These are phyloP conservation scores for Penicillium maclennaniae DNA, from an alignment of 495 filamentous ascomycete genomes.

Conservation along the genomic window DNA sequence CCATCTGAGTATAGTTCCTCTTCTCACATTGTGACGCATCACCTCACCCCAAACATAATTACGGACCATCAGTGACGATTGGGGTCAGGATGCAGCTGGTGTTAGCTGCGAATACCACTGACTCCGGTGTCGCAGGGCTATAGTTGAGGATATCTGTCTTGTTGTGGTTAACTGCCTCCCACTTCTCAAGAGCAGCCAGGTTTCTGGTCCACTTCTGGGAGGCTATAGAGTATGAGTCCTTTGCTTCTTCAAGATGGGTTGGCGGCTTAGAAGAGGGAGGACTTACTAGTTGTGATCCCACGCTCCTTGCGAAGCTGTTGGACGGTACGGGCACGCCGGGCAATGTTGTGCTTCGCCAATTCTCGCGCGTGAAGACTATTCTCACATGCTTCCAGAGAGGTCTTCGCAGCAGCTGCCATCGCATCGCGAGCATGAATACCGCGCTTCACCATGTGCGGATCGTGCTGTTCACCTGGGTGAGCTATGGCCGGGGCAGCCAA, in stretches of 20 bases:
- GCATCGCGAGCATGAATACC: constrained; percentile 30
- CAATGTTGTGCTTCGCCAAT: constrained; percentile 32
- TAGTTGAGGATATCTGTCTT: constrained; percentile 25
- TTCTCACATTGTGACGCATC: constrained; percentile 41
- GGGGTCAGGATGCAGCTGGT: constrained; percentile 53
- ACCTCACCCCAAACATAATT: constrained; percentile 53
- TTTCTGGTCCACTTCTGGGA: constrained; percentile 31
- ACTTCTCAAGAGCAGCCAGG: constrained; percentile 37
- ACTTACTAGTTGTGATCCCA: constrained; percentile 44
- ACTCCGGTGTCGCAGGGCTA: constrained; percentile 20
- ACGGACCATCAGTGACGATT: constrained; percentile 51
- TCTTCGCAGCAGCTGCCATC: constrained; percentile 25
- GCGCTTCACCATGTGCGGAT: constrained; percentile 29
- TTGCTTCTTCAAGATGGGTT: too few relatives aligned
- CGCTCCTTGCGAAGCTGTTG: constrained; percentile 46
- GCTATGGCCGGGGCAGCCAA: constrained; percentile 23
- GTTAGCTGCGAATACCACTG: constrained; percentile 48
- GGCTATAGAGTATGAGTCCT: constrained; percentile 6
- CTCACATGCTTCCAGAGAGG: constrained; percentile 26
- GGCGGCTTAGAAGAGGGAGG: background rate
- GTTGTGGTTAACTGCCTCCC: constrained; percentile 52
- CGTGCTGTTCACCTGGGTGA: constrained; percentile 38
- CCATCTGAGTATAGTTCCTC: constrained; percentile 41
- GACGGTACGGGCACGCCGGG: constrained; percentile 35
- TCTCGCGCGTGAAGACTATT: constrained; percentile 23